phyloP scores from a whole-genome alignment of 331 rosid genomes.

The Pyracantha coccinea region DNA sequence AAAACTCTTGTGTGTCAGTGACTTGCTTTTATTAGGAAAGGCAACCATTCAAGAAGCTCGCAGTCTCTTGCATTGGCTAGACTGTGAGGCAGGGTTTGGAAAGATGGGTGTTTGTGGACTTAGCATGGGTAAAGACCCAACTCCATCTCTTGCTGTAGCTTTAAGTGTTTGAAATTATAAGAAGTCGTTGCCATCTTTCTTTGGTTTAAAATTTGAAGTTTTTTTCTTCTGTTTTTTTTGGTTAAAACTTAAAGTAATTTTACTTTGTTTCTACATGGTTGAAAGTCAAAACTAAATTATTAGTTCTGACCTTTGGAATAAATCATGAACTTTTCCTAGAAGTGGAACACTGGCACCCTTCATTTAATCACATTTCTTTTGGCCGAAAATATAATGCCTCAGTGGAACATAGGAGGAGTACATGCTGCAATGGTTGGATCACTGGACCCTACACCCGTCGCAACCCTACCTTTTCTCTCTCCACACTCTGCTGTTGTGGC shows the following conservation, averaged over 20 bases:
- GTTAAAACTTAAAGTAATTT: background rate
- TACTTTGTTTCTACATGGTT: background rate
- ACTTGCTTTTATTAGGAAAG: conserved; percentile 89
- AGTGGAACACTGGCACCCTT: background rate
- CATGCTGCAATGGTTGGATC: conserved; percentile 99
- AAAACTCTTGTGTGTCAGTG: conserved; percentile 92
- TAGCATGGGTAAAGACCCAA: conserved; percentile 79
- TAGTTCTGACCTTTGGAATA: background rate
- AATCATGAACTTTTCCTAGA: background rate
- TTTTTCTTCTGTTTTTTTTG: background rate
- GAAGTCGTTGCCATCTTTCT: background rate
- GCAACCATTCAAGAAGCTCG: conserved; percentile 96
- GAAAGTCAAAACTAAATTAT: background rate
- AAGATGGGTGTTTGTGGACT: conserved; percentile 98
- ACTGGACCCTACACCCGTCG: conserved; percentile 92
- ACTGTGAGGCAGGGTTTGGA: conserved; percentile 77
- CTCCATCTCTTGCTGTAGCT: conserved; percentile 8
- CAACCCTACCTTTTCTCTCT: conserved; percentile 91
- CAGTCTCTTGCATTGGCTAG: conserved; percentile 87
- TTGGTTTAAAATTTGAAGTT: background rate
- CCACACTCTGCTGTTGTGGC: conserved; percentile 97
- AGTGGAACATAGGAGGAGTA: conserved; percentile 71
- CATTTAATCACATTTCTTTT: background rate
- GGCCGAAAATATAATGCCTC: conserved; percentile 9
- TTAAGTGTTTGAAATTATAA: background rate